Percentiles rank a stretch among this genome's conserved stretches.
Evolutionary conservation across 768 basidiomycete species (phyloP).

Genomic region (Rhodotorula sphaerocarpa): DNA sequence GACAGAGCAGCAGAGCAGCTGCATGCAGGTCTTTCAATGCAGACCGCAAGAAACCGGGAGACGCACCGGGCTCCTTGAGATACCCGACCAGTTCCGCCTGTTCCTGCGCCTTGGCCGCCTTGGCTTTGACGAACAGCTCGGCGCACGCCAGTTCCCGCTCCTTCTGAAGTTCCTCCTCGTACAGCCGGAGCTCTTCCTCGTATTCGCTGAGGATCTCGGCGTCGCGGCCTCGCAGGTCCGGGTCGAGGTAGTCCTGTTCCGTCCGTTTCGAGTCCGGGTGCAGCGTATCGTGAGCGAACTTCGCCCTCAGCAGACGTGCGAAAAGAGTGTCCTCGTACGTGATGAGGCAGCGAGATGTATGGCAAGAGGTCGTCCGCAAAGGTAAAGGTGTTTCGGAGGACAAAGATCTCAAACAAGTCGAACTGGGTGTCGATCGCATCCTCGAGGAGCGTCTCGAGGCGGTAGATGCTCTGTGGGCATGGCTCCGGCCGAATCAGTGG

Average conservation of each 20-base stretch:
- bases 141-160: slow-evolving; percentile 25
- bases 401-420: slow-evolving; percentile 38
- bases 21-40: no score
- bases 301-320: background rate
- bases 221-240: slow-evolving; percentile 20
- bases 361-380: slow-evolving; percentile 29
- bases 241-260: slow-evolving; percentile 11
- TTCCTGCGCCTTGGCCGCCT: slow-evolving; percentile 4
- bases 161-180: slow-evolving; percentile 35
- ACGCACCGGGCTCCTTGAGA: slow-evolving; percentile 21
- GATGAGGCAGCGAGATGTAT: slow-evolving; percentile 34
- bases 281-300: background rate
- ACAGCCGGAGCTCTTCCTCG: slow-evolving; percentile 29
- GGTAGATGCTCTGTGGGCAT: slow-evolving; percentile 28
- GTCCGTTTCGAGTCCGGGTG: background rate
- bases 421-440: slow-evolving; percentile 36
- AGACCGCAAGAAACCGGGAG: no score
- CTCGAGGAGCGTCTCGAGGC: slow-evolving; percentile 38
- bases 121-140: slow-evolving; percentile 28
- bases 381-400: slow-evolving; percentile 37
- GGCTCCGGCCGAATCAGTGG: background rate
- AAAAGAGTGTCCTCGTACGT: slow-evolving; percentile 2
- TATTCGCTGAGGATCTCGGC: slow-evolving; percentile 22
- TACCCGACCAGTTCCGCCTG: slow-evolving; percentile 25
- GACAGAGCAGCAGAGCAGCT: no score